phyloP scores from a whole-genome alignment of 1,284 basidiomycete species.

The Sporisorium exsertum region DNA sequence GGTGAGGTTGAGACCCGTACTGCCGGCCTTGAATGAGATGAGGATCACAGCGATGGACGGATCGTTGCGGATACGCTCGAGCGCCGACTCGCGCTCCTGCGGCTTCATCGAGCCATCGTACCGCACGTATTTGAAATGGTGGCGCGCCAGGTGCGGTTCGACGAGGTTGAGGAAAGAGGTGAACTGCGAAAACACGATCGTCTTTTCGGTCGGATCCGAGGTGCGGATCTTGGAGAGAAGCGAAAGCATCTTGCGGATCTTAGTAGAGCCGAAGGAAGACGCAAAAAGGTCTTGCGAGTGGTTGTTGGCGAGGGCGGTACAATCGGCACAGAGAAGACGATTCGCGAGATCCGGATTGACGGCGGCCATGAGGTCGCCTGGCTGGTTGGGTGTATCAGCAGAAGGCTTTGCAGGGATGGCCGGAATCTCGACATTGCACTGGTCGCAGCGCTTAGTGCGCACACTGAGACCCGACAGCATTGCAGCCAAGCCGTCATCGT shows the following conservation, averaged over 20 bases:
- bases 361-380: slow-evolving; percentile 33
- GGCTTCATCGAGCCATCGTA: slow-evolving; percentile 90
- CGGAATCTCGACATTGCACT: slow-evolving; percentile 46
- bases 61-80: slow-evolving; percentile 80
- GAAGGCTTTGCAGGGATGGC: background rate
- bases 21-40: slow-evolving; percentile 96
- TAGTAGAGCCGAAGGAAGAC: slow-evolving; percentile 75
- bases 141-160: slow-evolving; percentile 80
- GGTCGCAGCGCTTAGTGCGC: slow-evolving; percentile 68
- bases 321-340: slow-evolving; percentile 54
- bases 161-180: slow-evolving; percentile 89
- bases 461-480: slow-evolving; percentile 78
- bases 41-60: slow-evolving; percentile 79
- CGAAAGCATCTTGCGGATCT: slow-evolving; percentile 84
- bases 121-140: slow-evolving; percentile 80
- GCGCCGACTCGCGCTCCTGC: slow-evolving; percentile 79
- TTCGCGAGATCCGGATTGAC: slow-evolving; percentile 16
- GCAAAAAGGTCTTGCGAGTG: slow-evolving; percentile 31
- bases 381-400: background rate
- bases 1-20: slow-evolving; percentile 92
- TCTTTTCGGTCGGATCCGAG: slow-evolving; percentile 78
- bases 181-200: slow-evolving; percentile 84
- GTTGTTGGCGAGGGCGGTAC: slow-evolving; percentile 42
- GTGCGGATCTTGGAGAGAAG: slow-evolving; percentile 80
- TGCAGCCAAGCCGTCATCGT: slow-evolving; percentile 79